A percentile compares a stretch with the other conserved stretches of the same genome.
These are phyloP conservation scores for Stemphylium beticola DNA, from an alignment of 2,329 filamentous ascomycete species.

Conservation along the genomic window DNA sequence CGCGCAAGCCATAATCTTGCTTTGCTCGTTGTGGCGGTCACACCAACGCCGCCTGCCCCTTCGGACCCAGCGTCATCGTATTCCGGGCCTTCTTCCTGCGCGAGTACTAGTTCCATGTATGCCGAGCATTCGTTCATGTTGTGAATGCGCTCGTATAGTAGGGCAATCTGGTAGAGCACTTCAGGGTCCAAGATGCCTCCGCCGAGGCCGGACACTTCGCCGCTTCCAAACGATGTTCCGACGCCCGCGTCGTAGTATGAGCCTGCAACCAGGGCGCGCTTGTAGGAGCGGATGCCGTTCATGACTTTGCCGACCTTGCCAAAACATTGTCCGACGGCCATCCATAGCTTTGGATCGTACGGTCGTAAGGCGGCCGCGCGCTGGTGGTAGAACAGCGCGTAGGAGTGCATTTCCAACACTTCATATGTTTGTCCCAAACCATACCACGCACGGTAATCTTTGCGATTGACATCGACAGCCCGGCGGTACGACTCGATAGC, in stretches of 20 bases:
- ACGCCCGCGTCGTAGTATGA: conserved; percentile 78
- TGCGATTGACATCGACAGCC: conserved; percentile 92
- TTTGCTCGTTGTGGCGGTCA: conserved; percentile 89
- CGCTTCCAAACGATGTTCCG: conserved; percentile 54
- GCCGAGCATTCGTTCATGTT: conserved; percentile 81
- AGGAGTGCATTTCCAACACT: conserved; percentile 96
- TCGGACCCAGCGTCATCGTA: conserved; percentile 47
- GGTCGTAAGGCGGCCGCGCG: conserved; percentile 90
- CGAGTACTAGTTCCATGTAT: conserved; percentile 95
- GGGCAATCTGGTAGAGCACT: conserved; percentile 85
- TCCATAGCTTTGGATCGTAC: conserved; percentile 99
- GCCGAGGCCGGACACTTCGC: conserved; percentile 52
- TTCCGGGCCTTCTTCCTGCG: conserved; percentile 79
- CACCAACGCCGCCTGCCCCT: conserved; percentile 70
- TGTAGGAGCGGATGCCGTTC: conserved; percentile 95
- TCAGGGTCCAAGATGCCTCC: conserved; percentile 80
- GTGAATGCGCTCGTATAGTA: conserved; percentile 81
- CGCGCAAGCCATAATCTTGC: conserved; percentile 92
- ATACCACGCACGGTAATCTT: conserved; percentile 98
- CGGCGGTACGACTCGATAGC: conserved; percentile 96
- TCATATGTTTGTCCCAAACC: conserved; percentile 97
- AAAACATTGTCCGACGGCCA: conserved; percentile 90
- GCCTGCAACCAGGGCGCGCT: conserved; percentile 86
- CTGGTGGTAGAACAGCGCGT: conserved; percentile 97
- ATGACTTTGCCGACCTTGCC: conserved; percentile 84